These are phyloP conservation scores for Phytophthora cryptogea DNA, from an alignment of 352 stramenopile genomes.

Conservation along the genomic window DNA sequence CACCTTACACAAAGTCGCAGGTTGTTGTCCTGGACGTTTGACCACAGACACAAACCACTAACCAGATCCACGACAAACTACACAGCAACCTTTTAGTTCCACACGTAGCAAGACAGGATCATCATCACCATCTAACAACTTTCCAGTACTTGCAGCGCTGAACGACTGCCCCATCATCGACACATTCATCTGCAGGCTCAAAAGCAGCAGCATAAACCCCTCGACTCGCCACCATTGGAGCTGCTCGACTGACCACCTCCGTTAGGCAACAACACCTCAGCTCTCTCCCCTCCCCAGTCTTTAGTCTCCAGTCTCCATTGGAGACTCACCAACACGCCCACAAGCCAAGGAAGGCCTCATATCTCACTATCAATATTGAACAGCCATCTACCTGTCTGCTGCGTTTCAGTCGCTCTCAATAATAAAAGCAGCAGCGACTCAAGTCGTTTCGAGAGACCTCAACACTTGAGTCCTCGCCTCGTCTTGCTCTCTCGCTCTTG, in stretches of 20 bases:
- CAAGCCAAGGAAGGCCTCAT: background rate
- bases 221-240: background rate
- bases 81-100: no score
- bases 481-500: slow-evolving; percentile 9
- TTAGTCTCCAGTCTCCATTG: no score
- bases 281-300: no score
- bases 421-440: background rate
- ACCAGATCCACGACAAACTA: no score
- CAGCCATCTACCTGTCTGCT: background rate
- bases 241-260: background rate
- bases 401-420: background rate
- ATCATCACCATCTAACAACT: no score
- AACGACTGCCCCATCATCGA: background rate
- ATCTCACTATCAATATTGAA: slow-evolving; percentile 1
- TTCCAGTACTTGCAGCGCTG: background rate
- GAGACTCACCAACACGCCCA: background rate
- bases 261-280: background rate
- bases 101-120: no score
- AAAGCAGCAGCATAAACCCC: no score
- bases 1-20: no score
- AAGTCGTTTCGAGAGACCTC: slow-evolving; percentile 3
- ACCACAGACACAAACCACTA: no score
- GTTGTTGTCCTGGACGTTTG: no score
- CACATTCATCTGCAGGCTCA: background rate
- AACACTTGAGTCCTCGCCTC: background rate